phyloP scores from a whole-genome alignment of 2,329 filamentous ascomycete genomes.

The Fusarium caatingaense region DNA sequence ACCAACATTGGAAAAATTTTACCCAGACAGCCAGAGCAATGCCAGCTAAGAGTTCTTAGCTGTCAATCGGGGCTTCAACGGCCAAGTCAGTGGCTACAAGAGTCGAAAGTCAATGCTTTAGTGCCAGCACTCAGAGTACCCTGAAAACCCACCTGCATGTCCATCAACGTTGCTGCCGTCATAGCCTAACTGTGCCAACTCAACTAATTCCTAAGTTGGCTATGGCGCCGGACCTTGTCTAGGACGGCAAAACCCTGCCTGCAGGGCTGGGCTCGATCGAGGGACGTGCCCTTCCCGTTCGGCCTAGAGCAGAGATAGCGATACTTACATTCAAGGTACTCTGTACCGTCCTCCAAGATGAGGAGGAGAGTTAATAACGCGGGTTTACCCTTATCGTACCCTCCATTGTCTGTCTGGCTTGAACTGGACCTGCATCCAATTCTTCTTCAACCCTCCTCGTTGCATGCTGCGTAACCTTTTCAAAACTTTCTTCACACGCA shows the following conservation, averaged over 20 bases:
- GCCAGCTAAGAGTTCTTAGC: constrained; percentile 11
- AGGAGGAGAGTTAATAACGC: constrained; percentile 41
- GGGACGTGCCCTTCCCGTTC: constrained; percentile 43
- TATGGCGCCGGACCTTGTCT: constrained; percentile 27
- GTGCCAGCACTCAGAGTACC: constrained; percentile 17
- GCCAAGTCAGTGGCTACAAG: constrained; percentile 17
- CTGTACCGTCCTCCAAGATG: constrained; percentile 13
- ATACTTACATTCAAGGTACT: constrained; percentile 25
- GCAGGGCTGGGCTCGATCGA: constrained; percentile 31
- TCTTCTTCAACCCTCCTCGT: constrained; percentile 16
- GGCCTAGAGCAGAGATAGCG: constrained; percentile 37
- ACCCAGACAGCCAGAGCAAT: constrained; percentile 1
- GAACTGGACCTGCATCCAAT: constrained; percentile 25
- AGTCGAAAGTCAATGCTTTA: constrained; percentile 8
- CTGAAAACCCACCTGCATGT: constrained; percentile 31
- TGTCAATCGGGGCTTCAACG: constrained; percentile 17
- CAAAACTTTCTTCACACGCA: constrained; percentile 25
- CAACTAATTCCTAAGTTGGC: constrained; percentile 37
- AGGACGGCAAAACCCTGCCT: constrained; percentile 40
- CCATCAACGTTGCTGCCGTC: constrained; percentile 38
- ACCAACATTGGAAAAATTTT: neutral
- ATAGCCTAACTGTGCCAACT: constrained; percentile 33
- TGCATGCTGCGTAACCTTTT: constrained; percentile 1
- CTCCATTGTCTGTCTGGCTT: constrained; percentile 23
- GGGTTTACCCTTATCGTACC: constrained; percentile 39